These are phyloP conservation scores for Paraphaeosphaeria minitans DNA, from an alignment of 2,329 filamentous ascomycete genomes.

Conservation along the genomic window DNA sequence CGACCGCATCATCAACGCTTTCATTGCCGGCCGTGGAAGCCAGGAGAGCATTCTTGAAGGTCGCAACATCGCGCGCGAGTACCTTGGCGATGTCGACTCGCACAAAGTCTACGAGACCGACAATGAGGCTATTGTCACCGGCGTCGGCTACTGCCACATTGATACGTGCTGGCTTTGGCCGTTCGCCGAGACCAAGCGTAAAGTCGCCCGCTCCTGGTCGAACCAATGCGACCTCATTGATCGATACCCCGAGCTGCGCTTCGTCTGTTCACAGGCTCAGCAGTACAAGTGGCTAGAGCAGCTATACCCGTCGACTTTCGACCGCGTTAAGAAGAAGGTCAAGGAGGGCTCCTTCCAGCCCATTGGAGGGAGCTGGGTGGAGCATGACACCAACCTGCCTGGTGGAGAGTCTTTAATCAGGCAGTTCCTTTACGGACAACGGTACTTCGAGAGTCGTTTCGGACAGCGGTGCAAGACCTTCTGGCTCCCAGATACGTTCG, in stretches of 20 bases:
- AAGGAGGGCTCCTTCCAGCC: constrained; percentile 90
- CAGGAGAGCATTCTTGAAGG: constrained; percentile 77
- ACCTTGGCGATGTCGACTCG: constrained; percentile 82
- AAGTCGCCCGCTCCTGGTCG: constrained; percentile 93
- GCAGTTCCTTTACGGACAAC: constrained; percentile 93
- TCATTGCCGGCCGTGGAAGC: constrained; percentile 75
- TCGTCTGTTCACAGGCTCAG: constrained; percentile 91
- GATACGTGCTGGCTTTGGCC: constrained; percentile 99
- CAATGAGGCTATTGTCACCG: constrained; percentile 78
- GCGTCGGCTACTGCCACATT: constrained; percentile 95
- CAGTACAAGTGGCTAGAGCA: constrained; percentile 98
- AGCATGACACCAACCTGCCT: constrained; percentile 97
- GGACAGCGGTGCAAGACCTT: constrained; percentile 88
- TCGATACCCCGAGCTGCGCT: constrained; percentile 89
- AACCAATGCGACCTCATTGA: constrained; percentile 97
- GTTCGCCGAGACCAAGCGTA: constrained; percentile 96
- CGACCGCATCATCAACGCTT: constrained; percentile 88
- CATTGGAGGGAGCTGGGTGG: constrained; percentile 97
- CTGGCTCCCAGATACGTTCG: constrained; percentile 98
- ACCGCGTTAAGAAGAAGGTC: constrained; percentile 89
- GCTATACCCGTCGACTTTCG: constrained; percentile 84
- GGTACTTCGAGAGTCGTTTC: constrained; percentile 93
- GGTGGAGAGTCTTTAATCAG: constrained; percentile 92
- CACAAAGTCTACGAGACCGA: constrained; percentile 80
- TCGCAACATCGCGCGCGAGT: constrained; percentile 81